phyloP scores from a whole-genome alignment of 2,329 filamentous ascomycete genomes.

The Exophiala phaeomuriformis region DNA sequence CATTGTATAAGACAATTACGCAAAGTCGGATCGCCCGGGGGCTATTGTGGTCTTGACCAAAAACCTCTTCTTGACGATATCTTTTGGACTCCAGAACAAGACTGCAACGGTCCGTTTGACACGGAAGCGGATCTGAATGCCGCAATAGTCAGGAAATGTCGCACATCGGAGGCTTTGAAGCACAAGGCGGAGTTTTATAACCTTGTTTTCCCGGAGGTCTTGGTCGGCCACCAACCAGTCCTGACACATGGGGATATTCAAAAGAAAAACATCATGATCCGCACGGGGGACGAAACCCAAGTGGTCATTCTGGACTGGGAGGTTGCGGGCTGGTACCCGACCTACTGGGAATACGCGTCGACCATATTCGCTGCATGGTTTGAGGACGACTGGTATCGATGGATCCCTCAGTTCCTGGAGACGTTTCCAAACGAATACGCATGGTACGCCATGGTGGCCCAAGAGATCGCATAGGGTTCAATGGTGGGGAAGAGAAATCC shows the following conservation, averaged over 20 bases:
- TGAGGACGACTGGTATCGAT: background rate
- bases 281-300: background rate
- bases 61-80: constrained; percentile 27
- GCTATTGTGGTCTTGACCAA: constrained; percentile 28
- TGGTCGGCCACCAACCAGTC: background rate
- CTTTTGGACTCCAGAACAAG: constrained; percentile 26
- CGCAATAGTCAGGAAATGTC: constrained; percentile 28
- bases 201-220: background rate
- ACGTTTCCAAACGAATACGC: background rate
- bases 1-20: constrained; percentile 28
- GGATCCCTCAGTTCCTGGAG: background rate
- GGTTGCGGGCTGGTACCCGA: background rate
- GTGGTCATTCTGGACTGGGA: constrained; percentile 1
- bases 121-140: constrained; percentile 29
- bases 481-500: too few relatives aligned
- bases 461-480: background rate
- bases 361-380: background rate
- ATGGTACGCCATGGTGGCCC: background rate
- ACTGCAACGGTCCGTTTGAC: constrained; percentile 30
- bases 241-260: constrained; percentile 1
- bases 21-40: constrained; percentile 26
- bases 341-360: background rate
- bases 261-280: constrained; percentile 1
- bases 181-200: constrained; percentile 29
- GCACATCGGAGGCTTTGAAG: constrained; percentile 18